Percentiles rank a stretch among this genome's conserved stretches.
These are phyloP conservation scores for Trichoderma gracile DNA, from an alignment of 2,329 filamentous ascomycete species.

Conservation along the genomic window DNA sequence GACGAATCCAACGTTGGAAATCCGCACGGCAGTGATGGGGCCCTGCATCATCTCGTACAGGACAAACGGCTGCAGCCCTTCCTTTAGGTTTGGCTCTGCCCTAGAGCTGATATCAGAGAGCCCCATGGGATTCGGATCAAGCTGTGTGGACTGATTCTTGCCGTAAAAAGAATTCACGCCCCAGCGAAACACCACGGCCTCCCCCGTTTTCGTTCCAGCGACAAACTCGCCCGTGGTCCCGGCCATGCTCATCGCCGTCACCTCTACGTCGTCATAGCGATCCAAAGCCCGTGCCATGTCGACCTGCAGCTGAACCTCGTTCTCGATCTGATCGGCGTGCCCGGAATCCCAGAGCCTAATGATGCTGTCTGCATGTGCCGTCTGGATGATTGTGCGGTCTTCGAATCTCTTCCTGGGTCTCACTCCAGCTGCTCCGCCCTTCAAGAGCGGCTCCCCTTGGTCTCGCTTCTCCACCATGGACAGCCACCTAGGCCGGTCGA, in stretches of 20 bases:
- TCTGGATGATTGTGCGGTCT: constrained; percentile 79
- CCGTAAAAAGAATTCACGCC: constrained; percentile 75
- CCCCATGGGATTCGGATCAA: constrained; percentile 63
- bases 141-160: constrained; percentile 53
- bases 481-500: constrained; percentile 82
- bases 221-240: constrained; percentile 81
- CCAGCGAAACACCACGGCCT: constrained; percentile 86
- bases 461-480: constrained; percentile 83
- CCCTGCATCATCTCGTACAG: constrained; percentile 84
- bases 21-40: constrained; percentile 72
- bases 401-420: constrained; percentile 76
- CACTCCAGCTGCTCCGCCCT: constrained; percentile 73
- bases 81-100: constrained; percentile 70
- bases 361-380: constrained; percentile 86
- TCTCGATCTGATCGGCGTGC: constrained; percentile 91
- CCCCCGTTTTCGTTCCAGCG: constrained; percentile 78
- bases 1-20: constrained; percentile 92
- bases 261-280: constrained; percentile 72
- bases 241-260: constrained; percentile 78
- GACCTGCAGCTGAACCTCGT: constrained; percentile 75
- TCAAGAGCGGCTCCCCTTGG: constrained; percentile 74
- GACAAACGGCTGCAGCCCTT: constrained; percentile 77
- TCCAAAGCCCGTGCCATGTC: constrained; percentile 82
- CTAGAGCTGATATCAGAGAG: constrained; percentile 74
- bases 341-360: constrained; percentile 93